Evolutionary conservation across 2,329 filamentous ascomycete species (phyloP), one percentile per base, ranked within the genome.

Genomic region (Myrmaecium sp.): DNA sequence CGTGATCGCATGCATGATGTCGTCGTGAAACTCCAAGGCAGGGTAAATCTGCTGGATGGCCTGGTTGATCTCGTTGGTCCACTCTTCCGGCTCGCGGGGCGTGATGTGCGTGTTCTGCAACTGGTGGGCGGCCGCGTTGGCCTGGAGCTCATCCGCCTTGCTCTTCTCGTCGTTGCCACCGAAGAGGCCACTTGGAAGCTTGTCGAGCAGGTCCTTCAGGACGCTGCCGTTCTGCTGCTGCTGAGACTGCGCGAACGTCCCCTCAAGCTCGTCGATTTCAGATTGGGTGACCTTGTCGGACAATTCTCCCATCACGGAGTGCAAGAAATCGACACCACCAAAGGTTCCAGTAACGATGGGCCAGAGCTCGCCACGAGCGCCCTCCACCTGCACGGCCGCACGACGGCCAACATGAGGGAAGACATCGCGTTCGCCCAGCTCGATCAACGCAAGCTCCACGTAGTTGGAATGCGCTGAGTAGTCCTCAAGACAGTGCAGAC

Each of bases 401-500:
- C 68, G 57, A 31, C 71, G 64, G 18, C 86, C 86, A 29, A 89
- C 80, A 43, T 93, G 83, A 14, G 86, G 81, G 51, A 94, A 94
- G 32, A 93, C 56, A 33, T 79, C 67, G 5, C 56, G 60, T 52
- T 89, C 82, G 27, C 82, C 83, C 42, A 93, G 55, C 49, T 93
- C 83, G 40, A 89, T 83, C 25, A 94, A 63, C 31, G 78, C 80
- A 31, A 94, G 68, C 51, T 94, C 84, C 9, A 66, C 72, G 54
- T 92, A 94, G 61, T 94, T 94, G 49, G 81, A 91, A 55, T 94
- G 86, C 10, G 84, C 86, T 28, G 83, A 74, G 57, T 75, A 95
- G 47, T 94, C 84, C 57, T 92, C 84, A 14, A 94, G 57, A 47
- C 83, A 93, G 57, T 95, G 86, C 30, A 83, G 67, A 18, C 76